phyloP scores from a whole-genome alignment of 2,329 filamentous ascomycete species.

The Nigrospora osmanthi region DNA sequence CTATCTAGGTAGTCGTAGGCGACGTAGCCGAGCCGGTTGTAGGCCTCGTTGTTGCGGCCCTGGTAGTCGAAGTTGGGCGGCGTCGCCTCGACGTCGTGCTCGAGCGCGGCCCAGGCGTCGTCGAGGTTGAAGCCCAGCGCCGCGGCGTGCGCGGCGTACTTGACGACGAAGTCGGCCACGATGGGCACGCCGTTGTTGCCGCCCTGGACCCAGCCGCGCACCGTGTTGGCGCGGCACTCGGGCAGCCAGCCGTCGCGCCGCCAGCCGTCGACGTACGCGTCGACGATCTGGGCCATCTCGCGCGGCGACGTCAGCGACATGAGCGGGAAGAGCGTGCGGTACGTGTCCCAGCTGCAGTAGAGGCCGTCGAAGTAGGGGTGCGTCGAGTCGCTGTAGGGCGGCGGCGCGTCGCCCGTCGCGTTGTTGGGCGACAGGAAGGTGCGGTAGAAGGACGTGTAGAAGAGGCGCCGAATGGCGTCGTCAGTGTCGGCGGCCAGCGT shows the following conservation, averaged over 20 bases:
- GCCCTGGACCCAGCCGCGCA: not conserved
- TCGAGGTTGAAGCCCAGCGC: not conserved
- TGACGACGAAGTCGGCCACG: not conserved
- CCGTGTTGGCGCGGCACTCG: slow-evolving; percentile 1
- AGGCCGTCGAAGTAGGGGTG: not conserved
- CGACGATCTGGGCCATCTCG: not conserved
- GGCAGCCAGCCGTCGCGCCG: not conserved
- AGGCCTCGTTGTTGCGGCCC: not conserved
- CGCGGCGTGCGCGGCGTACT: not conserved
- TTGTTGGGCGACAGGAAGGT: not conserved
- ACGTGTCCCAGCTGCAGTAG: slow-evolving; percentile 3
- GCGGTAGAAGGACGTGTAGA: not conserved
- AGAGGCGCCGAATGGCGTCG: not conserved
- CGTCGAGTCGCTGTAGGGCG: not conserved
- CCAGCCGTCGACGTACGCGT: not conserved
- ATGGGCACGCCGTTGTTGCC: slow-evolving; percentile 1
- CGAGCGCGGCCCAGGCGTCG: not conserved
- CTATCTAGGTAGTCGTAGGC: not conserved
- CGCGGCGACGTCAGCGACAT: not conserved
- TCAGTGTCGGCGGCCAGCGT: not conserved
- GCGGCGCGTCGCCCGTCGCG: not conserved
- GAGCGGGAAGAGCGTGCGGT: not conserved
- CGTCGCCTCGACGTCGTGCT: not conserved
- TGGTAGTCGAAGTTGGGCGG: not conserved
- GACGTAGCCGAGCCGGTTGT: not conserved